Evolutionary conservation across 78 protist genomes (phyloP).

Genomic region (slime mould (Dictyostelium discoideum)): dicty_2.7 NC_007090.3:2600501-2601000

Average conservation of each 20-base stretch:
- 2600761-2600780: no score
- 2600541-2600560: background rate
- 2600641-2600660: background rate
- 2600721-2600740: background rate
- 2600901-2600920: background rate
- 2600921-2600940: background rate
- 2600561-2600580: background rate
- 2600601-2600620: background rate
- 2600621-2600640: background rate
- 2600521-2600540: conserved; percentile 29
- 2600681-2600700: background rate
- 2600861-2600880: background rate
- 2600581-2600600: no score
- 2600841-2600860: background rate
- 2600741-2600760: no score
- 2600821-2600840: background rate
- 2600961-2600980: background rate
- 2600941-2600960: no score
- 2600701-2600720: background rate
- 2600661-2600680: no score
- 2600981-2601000: no score
- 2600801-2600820: no score
- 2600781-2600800: no score
- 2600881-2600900: background rate
- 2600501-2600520: conserved; percentile 46